A percentile compares a stretch with the other conserved stretches of the same genome.
Conservation (phyloP, 1,284 basidiomycete species). For the Moesziomyces globuligerus region DNA sequence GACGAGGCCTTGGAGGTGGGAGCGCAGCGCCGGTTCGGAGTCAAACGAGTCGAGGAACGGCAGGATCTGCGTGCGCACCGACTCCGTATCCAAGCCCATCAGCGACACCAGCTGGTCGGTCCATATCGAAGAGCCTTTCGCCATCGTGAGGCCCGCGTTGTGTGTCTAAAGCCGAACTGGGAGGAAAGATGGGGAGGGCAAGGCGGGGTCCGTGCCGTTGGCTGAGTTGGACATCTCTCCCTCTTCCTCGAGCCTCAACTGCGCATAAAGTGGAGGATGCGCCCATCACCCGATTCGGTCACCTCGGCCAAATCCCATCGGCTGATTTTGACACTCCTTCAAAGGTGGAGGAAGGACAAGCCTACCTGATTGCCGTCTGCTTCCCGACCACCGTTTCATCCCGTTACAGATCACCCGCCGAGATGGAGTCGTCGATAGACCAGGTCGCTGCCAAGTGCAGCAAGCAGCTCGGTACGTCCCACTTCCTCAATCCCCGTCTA, state of each 20-base stretch:
- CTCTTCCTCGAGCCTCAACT: too few relatives aligned
- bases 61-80: constrained; percentile 36
- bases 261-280: constrained; percentile 8
- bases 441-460: constrained; percentile 52
- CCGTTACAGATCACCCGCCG: background rate
- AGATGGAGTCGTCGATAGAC: constrained; percentile 53
- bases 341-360: constrained; percentile 11
- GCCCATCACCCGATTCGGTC: background rate
- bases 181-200: background rate
- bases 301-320: background rate
- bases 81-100: constrained; percentile 42
- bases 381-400: constrained; percentile 6
- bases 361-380: constrained; percentile 5
- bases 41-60: constrained; percentile 52
- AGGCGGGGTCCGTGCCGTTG: constrained; percentile 1
- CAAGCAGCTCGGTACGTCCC: constrained; percentile 46
- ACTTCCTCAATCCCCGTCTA: too few relatives aligned
- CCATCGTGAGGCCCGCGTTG: constrained; percentile 11
- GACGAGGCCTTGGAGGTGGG: constrained; percentile 40
- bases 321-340: constrained; percentile 7
- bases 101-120: constrained; percentile 44
- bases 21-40: constrained; percentile 18
- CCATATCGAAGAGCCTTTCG: constrained; percentile 26
- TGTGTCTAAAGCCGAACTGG: background rate
- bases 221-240: background rate